These are phyloP conservation scores for Penicillium robsamsonii DNA, from an alignment of 495 filamentous ascomycete species.

Conservation along the genomic window DNA sequence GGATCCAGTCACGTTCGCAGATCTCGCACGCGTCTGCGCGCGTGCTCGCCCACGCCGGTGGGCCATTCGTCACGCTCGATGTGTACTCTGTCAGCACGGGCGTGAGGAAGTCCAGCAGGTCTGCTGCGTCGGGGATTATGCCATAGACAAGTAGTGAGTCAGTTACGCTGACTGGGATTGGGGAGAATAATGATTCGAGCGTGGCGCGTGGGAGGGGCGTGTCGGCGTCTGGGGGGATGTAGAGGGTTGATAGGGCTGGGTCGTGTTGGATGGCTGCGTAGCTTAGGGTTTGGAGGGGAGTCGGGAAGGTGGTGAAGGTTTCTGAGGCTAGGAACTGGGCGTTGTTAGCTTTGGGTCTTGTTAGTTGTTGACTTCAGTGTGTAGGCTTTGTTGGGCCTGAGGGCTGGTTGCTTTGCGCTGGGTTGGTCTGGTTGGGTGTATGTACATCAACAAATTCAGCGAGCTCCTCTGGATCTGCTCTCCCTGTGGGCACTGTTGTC, in stretches of 20 bases:
- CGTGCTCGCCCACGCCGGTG: constrained; percentile 58
- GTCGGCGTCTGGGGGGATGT: constrained; percentile 40
- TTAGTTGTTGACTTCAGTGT: neutral
- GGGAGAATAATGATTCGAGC: constrained; percentile 38
- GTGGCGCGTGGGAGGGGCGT: constrained; percentile 46
- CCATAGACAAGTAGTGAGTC: constrained; percentile 65
- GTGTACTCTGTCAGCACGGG: constrained; percentile 63
- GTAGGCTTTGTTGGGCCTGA: neutral
- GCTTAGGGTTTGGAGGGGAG: constrained; percentile 56
- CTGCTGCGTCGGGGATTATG: constrained; percentile 47
- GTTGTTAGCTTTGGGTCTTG: constrained; percentile 7
- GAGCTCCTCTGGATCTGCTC: constrained; percentile 61
- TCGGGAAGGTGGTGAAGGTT: constrained; percentile 63
- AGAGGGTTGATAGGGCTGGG: constrained; percentile 45
- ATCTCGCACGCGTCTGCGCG: constrained; percentile 69
- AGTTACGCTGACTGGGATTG: constrained; percentile 48
- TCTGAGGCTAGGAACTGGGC: constrained; percentile 66
- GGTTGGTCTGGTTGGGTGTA: constrained; percentile 4
- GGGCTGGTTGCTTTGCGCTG: neutral
- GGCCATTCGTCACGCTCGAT: constrained; percentile 49
- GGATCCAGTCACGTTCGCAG: constrained; percentile 75
- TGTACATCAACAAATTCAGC: constrained; percentile 68
- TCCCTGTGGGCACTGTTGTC: constrained; percentile 15
- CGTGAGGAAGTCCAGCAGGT: constrained; percentile 55
- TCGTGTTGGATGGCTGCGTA: constrained; percentile 54